These are phyloP conservation scores for Podaxis carcinomalis DNA, from an alignment of 768 basidiomycete species.

Conservation along the genomic window DNA sequence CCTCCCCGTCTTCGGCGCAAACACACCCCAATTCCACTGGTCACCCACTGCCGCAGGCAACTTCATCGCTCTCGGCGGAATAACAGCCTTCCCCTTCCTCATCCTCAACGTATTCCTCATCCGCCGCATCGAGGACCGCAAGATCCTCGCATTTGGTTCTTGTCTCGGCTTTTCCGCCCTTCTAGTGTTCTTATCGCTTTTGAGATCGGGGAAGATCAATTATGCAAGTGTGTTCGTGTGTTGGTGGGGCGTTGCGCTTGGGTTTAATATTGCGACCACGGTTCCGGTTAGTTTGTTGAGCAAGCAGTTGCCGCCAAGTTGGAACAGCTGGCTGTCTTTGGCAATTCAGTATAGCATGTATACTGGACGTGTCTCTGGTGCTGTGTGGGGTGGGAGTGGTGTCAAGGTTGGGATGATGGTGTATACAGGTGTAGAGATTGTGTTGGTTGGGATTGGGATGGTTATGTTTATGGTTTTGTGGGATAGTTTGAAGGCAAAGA, in stretches of 20 bases:
- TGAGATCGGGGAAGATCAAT: slow-evolving; percentile 33
- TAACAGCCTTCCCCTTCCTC: slow-evolving; percentile 61
- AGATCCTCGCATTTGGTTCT: slow-evolving; percentile 49
- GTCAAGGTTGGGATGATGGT: slow-evolving; percentile 52
- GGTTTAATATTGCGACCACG: slow-evolving; percentile 68
- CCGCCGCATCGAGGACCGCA: slow-evolving; percentile 55
- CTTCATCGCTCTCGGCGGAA: slow-evolving; percentile 65
- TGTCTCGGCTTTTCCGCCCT: slow-evolving; percentile 48
- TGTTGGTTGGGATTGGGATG: slow-evolving; percentile 51
- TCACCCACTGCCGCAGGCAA: slow-evolving; percentile 62
- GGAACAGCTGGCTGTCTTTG: slow-evolving; percentile 53
- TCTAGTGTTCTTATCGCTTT: slow-evolving; percentile 43
- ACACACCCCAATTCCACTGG: slow-evolving; percentile 38
- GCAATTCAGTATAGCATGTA: slow-evolving; percentile 69
- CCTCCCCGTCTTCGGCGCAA: slow-evolving; percentile 55
- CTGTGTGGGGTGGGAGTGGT: slow-evolving; percentile 68
- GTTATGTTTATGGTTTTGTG: slow-evolving; percentile 51
- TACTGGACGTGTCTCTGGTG: slow-evolving; percentile 55
- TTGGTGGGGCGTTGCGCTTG: slow-evolving; percentile 60
- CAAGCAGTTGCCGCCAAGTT: slow-evolving; percentile 61
- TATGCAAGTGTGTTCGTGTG: slow-evolving; percentile 45
- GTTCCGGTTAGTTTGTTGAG: slow-evolving; percentile 61
- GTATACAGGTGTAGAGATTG: slow-evolving; percentile 57
- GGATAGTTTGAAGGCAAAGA: slow-evolving; percentile 61
- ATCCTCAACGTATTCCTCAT: slow-evolving; percentile 54